Evolutionary conservation across 2,329 filamentous ascomycete genomes (phyloP), one percentile per base, ranked within the genome.

Genomic region (Mariannaea sp.): DNA sequence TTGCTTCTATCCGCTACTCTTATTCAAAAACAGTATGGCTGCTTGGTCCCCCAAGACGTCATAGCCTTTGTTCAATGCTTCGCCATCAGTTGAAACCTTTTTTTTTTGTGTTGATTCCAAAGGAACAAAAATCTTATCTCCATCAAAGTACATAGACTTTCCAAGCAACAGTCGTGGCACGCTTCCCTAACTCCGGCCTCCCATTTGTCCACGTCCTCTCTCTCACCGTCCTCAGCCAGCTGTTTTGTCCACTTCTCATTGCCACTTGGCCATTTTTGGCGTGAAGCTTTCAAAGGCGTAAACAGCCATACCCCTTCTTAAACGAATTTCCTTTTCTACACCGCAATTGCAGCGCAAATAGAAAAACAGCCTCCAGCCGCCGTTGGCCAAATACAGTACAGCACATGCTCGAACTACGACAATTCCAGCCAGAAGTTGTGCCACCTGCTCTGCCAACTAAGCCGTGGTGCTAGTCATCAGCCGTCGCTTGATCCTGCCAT

Each of bases 291-390:
- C 40, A 7, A 17, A 20, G 6, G n/a, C 29, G 19, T 12, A 17
- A 4, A n/a, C 13, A n/a, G 26, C 19, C 19, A 17, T 14, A 10
- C 19, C 26, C 24, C 39, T 17, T 14, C 14, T 20, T 5, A n/a
- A 8, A 20, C 24, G 20, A n/a, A n/a, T n/a, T n/a, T n/a, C 20
- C n/a, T 30, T 41, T 24, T 10, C 30, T 43, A 53, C 50, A 53
- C 43, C 43, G 50, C 50, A 53, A 46, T 39, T 47, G 16, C 27
- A 38, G 22, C 13, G 30, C 29, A 43, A 36, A 48, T 17, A 35
- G 14, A 13, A 5, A 9, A 42, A 16, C 35, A 43, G 20, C 32
- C 20, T 17, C 38, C 38, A 48, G 39, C 50, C 26, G n/a, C 26
- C 44, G 36, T 22, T 44, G 29, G 38, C 42, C 24, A 47, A n/a